These are phyloP conservation scores for Podaxis rugospora DNA, from an alignment of 768 basidiomycete species.

Conservation along the genomic window DNA sequence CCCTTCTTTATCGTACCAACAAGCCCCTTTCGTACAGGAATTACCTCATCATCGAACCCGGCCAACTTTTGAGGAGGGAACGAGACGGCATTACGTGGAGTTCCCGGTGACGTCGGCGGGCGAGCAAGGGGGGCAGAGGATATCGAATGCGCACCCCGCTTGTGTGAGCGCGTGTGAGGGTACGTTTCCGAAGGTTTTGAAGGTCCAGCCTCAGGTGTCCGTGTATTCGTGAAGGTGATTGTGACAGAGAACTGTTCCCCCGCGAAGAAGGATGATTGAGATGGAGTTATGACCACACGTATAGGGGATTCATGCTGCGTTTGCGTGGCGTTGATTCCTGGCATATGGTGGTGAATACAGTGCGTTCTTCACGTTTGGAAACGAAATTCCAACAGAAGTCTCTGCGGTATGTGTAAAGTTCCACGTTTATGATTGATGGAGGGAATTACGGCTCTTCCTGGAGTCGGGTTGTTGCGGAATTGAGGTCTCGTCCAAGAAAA, in stretches of 20 bases:
- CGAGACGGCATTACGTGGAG: constrained; percentile 32
- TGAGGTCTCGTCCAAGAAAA: too few species aligned
- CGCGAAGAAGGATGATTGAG: constrained; percentile 89
- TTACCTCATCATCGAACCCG: background rate
- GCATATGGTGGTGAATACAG: background rate
- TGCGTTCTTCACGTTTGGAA: background rate
- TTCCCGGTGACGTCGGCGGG: constrained; percentile 80
- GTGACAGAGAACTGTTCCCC: constrained; percentile 85
- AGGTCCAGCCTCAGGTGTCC: constrained; percentile 42
- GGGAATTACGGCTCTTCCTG: background rate
- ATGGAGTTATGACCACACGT: constrained; percentile 69
- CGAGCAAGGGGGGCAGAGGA: constrained; percentile 78
- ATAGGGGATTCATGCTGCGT: constrained; percentile 21
- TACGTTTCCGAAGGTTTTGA: constrained; percentile 16
- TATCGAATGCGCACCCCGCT: constrained; percentile 73
- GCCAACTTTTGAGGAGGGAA: constrained; percentile 16
- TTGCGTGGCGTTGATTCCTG: background rate
- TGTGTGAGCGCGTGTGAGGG: constrained; percentile 30
- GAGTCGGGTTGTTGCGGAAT: background rate
- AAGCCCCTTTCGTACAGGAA: constrained; percentile 41
- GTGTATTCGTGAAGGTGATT: constrained; percentile 84
- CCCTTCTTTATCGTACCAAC: constrained; percentile 39
- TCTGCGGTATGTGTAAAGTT: background rate
- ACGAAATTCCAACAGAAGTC: too few species aligned
- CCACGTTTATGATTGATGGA: background rate